A percentile compares a stretch with the other conserved stretches of the same genome.
These are phyloP conservation scores for Kurtzmaniella natalensis DNA, from an alignment of 1,139 yeast species.

Conservation along the genomic window DNA sequence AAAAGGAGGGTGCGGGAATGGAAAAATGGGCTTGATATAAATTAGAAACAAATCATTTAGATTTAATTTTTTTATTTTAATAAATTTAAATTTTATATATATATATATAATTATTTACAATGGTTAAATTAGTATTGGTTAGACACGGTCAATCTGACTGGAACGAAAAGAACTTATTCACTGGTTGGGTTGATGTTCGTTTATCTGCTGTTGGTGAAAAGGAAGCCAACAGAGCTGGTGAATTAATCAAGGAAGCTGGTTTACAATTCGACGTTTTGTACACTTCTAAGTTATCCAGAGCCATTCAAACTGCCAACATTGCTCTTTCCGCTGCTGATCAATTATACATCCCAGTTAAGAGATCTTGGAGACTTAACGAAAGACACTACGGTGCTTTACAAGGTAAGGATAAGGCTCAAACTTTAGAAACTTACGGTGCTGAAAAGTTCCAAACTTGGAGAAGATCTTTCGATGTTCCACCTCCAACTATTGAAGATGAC, in stretches of 20 bases:
- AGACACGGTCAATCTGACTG: conserved; percentile 99
- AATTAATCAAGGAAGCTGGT: conserved; percentile 81
- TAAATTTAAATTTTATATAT: too few relatives aligned
- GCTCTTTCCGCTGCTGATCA: conserved; percentile 89
- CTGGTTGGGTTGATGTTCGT: conserved; percentile 98
- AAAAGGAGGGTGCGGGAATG: conserved; percentile 1
- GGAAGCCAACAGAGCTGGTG: conserved; percentile 95
- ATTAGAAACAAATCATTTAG: too few relatives aligned
- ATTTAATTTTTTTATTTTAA: too few relatives aligned
- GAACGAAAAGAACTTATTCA: conserved; percentile 97
- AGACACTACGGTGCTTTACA: conserved; percentile 99
- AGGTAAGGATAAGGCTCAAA: conserved; percentile 97
- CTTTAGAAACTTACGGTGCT: conserved; percentile 81
- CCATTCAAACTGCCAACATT: conserved; percentile 96
- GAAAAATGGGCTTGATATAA: too few relatives aligned
- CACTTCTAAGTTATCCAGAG: conserved; percentile 92
- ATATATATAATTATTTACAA: too few relatives aligned
- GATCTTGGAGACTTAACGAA: conserved; percentile 98
- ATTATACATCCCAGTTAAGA: conserved; percentile 85
- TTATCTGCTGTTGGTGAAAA: conserved; percentile 80
- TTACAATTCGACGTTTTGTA: conserved; percentile 81
- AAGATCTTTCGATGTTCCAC: conserved; percentile 97
- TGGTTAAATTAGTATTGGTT: conserved; percentile 73
- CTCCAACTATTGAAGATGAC: conserved; percentile 78
- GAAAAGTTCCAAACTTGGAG: conserved; percentile 97